phyloP scores from a whole-genome alignment of 208 protist species.

The Leishmania aethiopica region DNA sequence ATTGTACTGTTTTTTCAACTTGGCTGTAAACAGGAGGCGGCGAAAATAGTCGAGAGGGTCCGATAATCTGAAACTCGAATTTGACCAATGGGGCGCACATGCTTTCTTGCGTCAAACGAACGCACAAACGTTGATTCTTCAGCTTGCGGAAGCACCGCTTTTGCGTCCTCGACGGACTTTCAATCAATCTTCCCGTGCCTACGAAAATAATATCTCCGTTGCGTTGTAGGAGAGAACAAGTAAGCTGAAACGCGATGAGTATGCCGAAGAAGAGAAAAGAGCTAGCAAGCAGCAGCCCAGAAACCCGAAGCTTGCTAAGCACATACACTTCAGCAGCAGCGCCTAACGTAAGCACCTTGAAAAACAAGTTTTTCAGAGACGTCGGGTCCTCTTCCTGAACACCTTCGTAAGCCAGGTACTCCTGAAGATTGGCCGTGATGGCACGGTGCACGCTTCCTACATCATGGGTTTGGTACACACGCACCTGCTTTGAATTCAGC shows the following conservation, averaged over 20 bases:
- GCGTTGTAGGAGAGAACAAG: conserved; percentile 15
- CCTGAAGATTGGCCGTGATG: conserved; percentile 49
- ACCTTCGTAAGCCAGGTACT: conserved; percentile 50
- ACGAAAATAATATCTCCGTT: conserved; percentile 32
- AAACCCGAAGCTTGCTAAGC: conserved; percentile 12
- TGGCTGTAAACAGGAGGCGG: conserved; percentile 36
- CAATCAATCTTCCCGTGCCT: conserved; percentile 15
- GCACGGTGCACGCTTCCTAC: conserved; percentile 44
- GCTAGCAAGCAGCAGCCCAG: background rate
- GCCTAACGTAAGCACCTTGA: conserved; percentile 16
- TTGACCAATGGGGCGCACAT: conserved; percentile 28
- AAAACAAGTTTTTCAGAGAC: conserved; percentile 23
- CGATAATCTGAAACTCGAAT: conserved; percentile 57
- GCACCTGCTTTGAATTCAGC: conserved; percentile 64
- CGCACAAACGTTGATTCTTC: conserved; percentile 38
- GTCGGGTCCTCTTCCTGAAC: conserved; percentile 38
- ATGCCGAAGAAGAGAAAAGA: conserved; percentile 17
- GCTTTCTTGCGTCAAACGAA: conserved; percentile 41
- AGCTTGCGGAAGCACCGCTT: conserved; percentile 30
- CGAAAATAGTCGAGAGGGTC: conserved; percentile 31
- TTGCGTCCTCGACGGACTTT: conserved; percentile 5
- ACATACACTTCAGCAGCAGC: conserved; percentile 18
- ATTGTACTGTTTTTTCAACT: conserved; percentile 54
- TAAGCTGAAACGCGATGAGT: conserved; percentile 22
- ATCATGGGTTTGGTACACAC: conserved; percentile 50